Evolutionary conservation across 225 moss, liverwort and hornwort genomes (phyloP), one percentile per base, ranked within the genome.

Genomic region (Bryum argenteum): DNA sequence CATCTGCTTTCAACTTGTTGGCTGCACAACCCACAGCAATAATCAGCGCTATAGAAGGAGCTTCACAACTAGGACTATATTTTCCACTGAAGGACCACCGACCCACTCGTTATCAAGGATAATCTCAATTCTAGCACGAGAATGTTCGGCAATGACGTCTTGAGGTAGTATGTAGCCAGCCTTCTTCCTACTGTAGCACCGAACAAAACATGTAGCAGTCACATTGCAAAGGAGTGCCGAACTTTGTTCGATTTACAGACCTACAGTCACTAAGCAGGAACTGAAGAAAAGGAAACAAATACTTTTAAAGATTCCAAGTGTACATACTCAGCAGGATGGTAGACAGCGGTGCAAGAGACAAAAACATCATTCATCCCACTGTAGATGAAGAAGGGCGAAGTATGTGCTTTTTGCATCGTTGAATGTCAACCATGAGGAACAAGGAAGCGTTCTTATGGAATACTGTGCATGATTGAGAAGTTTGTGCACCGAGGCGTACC

Each of bases 1-100:
- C 97, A 63, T 98, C 97, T 16, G 88, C 97, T 78, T 76, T 75
- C 69, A 98, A 74, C 53, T 90, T 91, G 82, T 92, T 92, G 4
- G 97, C 96, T 95, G 91, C 66, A 81, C 40, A 54, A 48, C 17
- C 28, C 58, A 73, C 54, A 42, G 50, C 10, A 11, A 10, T 57
- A 19, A 12, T 81, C 53, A 74, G 69, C 45, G 63, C 63, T 50
- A 11, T 48, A 11, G 39, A 8, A 54, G 10, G 38, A 58, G 15
- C 22, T 11, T 60, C 37, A 50, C 28, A 38, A 59, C 58, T 28
- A 11, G 7, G 17, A 17, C 33, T 33, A 33, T 33, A 33, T 28
- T 5, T 28, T n/a, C n/a, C n/a, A n/a, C n/a, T n/a, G n/a, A n/a
- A n/a, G n/a, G n/a, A n/a, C n/a, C n/a, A n/a, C n/a, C n/a, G n/a